Conservation (phyloP, 2,329 filamentous ascomycete species). For the Cladophialophora yegresii region DNA sequence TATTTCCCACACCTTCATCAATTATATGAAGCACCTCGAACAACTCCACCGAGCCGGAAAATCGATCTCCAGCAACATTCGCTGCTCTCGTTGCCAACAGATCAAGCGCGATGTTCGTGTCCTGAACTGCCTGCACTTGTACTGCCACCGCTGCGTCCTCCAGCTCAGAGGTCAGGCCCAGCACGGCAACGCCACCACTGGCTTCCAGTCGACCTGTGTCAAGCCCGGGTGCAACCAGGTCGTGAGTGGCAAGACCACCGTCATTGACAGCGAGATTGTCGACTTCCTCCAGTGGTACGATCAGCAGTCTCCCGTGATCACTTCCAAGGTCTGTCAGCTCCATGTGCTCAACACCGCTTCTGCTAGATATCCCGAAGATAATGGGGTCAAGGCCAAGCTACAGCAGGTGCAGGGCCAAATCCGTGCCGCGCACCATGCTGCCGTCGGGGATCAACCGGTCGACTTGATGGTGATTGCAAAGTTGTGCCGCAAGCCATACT, state of each 20-base stretch:
- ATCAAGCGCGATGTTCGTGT: constrained; percentile 25
- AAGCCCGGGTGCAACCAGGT: constrained; percentile 18
- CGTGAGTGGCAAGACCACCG: constrained; percentile 30
- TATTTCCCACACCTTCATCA: constrained; percentile 18
- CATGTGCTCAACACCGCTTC: constrained; percentile 20
- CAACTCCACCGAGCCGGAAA: constrained; percentile 17
- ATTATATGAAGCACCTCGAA: constrained; percentile 22
- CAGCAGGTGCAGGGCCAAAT: constrained; percentile 1
- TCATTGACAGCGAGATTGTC: constrained; percentile 26
- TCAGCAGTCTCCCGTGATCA: constrained; percentile 18
- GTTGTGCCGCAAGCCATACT: constrained; percentile 30
- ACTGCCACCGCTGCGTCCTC: constrained; percentile 31
- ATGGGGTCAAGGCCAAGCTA: constrained; percentile 22
- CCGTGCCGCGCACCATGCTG: neutral
- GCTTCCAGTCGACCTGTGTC: constrained; percentile 28
- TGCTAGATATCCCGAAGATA: constrained; percentile 23
- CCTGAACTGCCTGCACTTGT: constrained; percentile 30
- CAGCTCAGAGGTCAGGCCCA: constrained; percentile 21
- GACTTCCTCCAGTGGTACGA: constrained; percentile 31
- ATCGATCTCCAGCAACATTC: constrained; percentile 17
- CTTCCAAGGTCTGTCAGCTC: constrained; percentile 6
- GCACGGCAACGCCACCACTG: constrained; percentile 19
- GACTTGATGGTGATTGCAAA: constrained; percentile 28
- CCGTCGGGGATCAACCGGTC: neutral
- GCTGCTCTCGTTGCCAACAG: constrained; percentile 22